Evolutionary conservation across 192 early-diverging fungal species (phyloP), one percentile per base, ranked within the genome.

Genomic region (Coemansia sp.): DNA sequence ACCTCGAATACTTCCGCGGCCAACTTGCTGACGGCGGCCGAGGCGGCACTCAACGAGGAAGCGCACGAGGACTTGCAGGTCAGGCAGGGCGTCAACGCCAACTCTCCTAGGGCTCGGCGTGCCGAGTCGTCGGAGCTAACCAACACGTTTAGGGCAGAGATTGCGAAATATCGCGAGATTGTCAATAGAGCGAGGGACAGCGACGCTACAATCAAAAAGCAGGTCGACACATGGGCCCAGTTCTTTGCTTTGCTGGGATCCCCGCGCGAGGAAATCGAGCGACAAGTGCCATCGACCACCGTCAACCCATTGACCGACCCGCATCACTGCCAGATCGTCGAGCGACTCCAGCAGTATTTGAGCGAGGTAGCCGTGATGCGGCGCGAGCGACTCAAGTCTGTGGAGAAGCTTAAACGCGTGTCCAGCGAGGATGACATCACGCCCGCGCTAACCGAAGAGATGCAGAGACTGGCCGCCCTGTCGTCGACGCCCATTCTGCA

Each of bases 361-460:
- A 78, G 86, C 50, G 78, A 89, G 35, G 82, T 89, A 4, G 70
- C 81, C 11, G 53, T 84, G 21, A 87, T 90, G 74, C 78, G 85
- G 24, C 86, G 83, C 44, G 85, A 83, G 44, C 86, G 91, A 3
- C 63, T 76, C 27, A 87, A 86, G 44, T 78, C 90, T 0, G 75
- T 91, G 2, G 90, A 89, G 19, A 85, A 91, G 69, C 73, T 92
- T 2, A 92, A 89, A 71, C 78, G 88, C 39, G 63, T 87, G 9
- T 85, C 91, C 1, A 79, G 87, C 40, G 85, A 86, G 34, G 95
- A 96, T 70, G 93, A 96, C 63, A 91, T 96, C 59, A 88, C 89
- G 29, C 89, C 89, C 9, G 78, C 84, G 9, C 72, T 92, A 0
- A 85, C 88, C 31, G 85, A 88, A 29, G 87, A 89, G 64, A 88